Evolutionary conservation across 2,329 filamentous ascomycete species (phyloP).

Genomic region (Fusarium sp.): DNA sequence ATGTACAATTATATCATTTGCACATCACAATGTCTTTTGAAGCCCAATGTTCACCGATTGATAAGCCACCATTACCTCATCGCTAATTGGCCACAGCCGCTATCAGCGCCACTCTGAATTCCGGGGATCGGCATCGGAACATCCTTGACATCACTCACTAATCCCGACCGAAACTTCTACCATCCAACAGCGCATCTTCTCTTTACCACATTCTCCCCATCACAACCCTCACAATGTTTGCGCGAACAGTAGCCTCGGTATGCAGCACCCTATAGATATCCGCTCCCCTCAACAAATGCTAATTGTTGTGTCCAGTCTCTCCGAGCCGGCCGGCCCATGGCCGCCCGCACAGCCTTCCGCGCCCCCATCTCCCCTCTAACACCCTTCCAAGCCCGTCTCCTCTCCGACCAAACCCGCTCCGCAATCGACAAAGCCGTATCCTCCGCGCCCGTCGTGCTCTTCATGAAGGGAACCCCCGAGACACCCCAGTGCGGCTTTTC

Average conservation of each 20-base stretch:
- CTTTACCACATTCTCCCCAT: constrained; percentile 20
- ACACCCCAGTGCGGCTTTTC: constrained; percentile 97
- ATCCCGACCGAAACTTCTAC: constrained; percentile 33
- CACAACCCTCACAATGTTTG: constrained; percentile 42
- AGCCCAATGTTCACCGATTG: background rate
- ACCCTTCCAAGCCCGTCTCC: constrained; percentile 68
- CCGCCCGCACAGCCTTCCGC: constrained; percentile 44
- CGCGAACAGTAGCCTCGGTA: constrained; percentile 45
- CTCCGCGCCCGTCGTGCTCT: constrained; percentile 92
- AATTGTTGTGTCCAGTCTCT: constrained; percentile 45
- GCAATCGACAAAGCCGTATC: constrained; percentile 92
- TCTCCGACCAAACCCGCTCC: constrained; percentile 81
- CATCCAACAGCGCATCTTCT: constrained; percentile 13
- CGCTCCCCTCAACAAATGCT: background rate
- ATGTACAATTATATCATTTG: background rate
- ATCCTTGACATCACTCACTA: constrained; percentile 45
- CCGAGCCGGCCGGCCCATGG: constrained; percentile 52
- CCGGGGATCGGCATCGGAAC: constrained; percentile 34
- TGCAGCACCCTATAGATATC: background rate
- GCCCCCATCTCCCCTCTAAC: constrained; percentile 42
- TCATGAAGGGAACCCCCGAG: constrained; percentile 99
- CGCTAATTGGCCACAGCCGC: constrained; percentile 31
- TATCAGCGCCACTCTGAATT: constrained; percentile 25
- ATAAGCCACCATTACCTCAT: constrained; percentile 29
- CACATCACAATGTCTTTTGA: background rate